Percentiles rank a stretch among this genome's conserved stretches.
Conservation (phyloP, 2,329 filamentous ascomycete genomes). For the Dichotomopilus funicola region DNA sequence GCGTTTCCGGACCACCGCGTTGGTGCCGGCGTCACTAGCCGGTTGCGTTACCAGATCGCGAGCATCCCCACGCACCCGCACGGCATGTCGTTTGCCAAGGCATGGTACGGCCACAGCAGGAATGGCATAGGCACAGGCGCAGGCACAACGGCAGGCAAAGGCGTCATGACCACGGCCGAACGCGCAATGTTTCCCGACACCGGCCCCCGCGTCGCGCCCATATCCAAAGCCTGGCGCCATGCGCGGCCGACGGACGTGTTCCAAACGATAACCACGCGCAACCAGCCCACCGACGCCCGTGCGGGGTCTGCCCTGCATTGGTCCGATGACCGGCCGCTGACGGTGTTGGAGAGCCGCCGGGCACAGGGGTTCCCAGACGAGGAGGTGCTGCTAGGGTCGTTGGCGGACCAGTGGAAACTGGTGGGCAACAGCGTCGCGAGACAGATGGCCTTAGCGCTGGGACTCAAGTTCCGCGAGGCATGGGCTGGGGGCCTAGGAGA, state of each 20-base stretch:
- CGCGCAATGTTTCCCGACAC: slow-evolving; percentile 34
- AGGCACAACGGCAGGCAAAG: slow-evolving; percentile 23
- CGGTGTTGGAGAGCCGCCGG: slow-evolving; percentile 59
- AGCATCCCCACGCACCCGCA: slow-evolving; percentile 54
- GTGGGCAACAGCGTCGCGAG: slow-evolving; percentile 73
- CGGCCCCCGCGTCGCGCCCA: slow-evolving; percentile 24
- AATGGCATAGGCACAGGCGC: neutral
- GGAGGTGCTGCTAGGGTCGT: slow-evolving; percentile 60
- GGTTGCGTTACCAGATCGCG: slow-evolving; percentile 41
- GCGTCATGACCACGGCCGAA: slow-evolving; percentile 35
- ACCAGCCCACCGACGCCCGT: slow-evolving; percentile 47
- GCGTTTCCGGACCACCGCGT: slow-evolving; percentile 63
- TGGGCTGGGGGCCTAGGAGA: slow-evolving; percentile 37
- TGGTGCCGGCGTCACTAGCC: slow-evolving; percentile 33
- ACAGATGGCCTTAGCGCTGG: slow-evolving; percentile 59
- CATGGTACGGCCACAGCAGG: slow-evolving; percentile 32
- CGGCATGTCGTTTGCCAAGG: slow-evolving; percentile 45
- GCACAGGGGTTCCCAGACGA: slow-evolving; percentile 65
- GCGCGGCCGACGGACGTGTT: slow-evolving; percentile 48
- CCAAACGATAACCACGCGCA: slow-evolving; percentile 54
- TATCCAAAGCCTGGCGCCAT: slow-evolving; percentile 45
- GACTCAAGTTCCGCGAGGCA: slow-evolving; percentile 56
- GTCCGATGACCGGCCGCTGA: slow-evolving; percentile 53
- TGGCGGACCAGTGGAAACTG: slow-evolving; percentile 53
- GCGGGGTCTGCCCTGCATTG: slow-evolving; percentile 57